These are phyloP conservation scores for Corynascus novoguineensis DNA, from an alignment of 495 filamentous ascomycete species.

Conservation along the genomic window DNA sequence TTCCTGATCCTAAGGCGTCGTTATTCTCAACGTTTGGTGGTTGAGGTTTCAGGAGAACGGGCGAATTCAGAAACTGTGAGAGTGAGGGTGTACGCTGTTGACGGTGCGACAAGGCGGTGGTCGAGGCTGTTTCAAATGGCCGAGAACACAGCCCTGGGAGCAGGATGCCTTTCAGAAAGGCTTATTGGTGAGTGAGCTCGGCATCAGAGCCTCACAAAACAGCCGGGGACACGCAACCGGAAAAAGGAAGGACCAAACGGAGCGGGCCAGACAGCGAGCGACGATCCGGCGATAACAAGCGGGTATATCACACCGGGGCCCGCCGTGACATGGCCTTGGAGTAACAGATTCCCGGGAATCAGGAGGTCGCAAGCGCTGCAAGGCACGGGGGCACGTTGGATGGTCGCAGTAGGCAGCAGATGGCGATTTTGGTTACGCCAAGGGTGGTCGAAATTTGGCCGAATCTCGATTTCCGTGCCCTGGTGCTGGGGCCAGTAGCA, in stretches of 20 bases:
- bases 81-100: neutral
- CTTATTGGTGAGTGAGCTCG: constrained; percentile 5
- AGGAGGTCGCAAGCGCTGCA: constrained; percentile 4
- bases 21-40: neutral
- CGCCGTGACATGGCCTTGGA: constrained; percentile 17
- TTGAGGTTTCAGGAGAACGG: neutral
- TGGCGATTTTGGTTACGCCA: neutral
- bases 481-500: neutral
- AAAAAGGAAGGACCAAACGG: constrained; percentile 18
- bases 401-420: neutral
- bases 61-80: neutral
- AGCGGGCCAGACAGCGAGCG: constrained; percentile 11
- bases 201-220: constrained; percentile 24
- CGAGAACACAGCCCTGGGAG: neutral
- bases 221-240: constrained; percentile 17
- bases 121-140: neutral
- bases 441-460: constrained; percentile 10
- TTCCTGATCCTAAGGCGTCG: neutral
- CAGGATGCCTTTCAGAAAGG: constrained; percentile 6
- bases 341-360: constrained; percentile 13
- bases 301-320: constrained; percentile 18
- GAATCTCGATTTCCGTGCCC: neutral
- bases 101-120: neutral
- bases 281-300: constrained; percentile 17
- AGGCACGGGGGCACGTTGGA: constrained; percentile 1